Evolutionary conservation across 345 rosid species (phyloP).

Genomic region (Fremontodendron californicum): DNA sequence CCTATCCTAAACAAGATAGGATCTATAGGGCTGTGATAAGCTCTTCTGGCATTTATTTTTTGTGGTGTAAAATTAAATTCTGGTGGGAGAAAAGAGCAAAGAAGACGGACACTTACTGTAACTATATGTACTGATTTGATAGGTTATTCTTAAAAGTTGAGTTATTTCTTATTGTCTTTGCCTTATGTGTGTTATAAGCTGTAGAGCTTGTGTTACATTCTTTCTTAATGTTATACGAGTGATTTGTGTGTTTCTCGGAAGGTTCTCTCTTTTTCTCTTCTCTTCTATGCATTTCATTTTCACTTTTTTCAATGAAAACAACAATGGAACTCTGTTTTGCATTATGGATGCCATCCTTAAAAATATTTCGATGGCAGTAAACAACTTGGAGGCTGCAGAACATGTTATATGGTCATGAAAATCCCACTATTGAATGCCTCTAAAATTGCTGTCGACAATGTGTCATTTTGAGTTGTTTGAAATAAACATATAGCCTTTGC

Average conservation of each 20-base stretch:
- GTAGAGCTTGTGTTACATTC: conserved; percentile 27
- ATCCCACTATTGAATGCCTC: background rate
- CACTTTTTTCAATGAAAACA: too few relatives aligned
- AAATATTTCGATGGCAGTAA: background rate
- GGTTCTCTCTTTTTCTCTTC: background rate
- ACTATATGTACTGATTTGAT: conserved; percentile 35
- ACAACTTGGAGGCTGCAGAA: too few relatives aligned
- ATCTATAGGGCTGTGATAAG: conserved; percentile 38
- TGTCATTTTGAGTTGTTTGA: background rate
- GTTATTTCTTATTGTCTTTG: background rate
- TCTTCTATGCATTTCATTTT: background rate
- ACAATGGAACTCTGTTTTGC: too few relatives aligned
- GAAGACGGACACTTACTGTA: conserved; percentile 35
- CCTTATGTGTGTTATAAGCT: background rate
- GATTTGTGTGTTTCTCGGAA: conserved; percentile 25
- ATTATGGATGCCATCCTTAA: conserved; percentile 41
- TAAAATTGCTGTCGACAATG: background rate
- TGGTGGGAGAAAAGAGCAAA: conserved; percentile 34
- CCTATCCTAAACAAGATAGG: conserved; percentile 36
- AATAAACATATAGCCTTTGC: background rate
- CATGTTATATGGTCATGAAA: too few relatives aligned
- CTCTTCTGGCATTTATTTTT: conserved; percentile 34
- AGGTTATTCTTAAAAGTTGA: conserved; percentile 4
- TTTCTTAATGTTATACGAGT: conserved; percentile 28
- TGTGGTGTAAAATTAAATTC: conserved; percentile 35